Evolutionary conservation across 345 rosid genomes (phyloP), one percentile per base, ranked within the genome.

Genomic region (Eucalyptus polyanthemos): DNA sequence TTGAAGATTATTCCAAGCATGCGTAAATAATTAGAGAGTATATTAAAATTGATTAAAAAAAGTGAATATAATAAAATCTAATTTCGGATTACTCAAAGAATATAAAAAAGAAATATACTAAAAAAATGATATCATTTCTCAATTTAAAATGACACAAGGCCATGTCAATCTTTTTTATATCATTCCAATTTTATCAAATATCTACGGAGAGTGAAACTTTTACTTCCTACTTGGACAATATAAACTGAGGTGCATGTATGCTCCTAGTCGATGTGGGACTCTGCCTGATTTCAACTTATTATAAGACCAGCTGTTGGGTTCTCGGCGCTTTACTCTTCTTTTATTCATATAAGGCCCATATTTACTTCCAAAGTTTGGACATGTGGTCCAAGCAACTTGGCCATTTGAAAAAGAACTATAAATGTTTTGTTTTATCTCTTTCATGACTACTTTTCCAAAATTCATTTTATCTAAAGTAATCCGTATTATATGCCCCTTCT

Each of bases 201-300:
- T 69, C 8, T 72, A 12, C 14, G 0, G 0, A 6, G 1, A 50
- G 8, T 17, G 2, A 5, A 17, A 0, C 14, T 17, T 11, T 4
- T 0, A 1, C 1, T 0, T 10, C 8, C 2, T 4, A 4, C 25
- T 72, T 34, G 7, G 40, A 11, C 14, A 34, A 34, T 72, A 34
- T 37, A 72, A 17, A 72, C 25, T 5, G 4, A 72, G 45, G 12
- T 3, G 44, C 45, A 9, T 50, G 22, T 34, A 24, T 72, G 8
- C 21, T 19, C 9, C 1, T 4, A 5, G 45, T 72, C 8, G 3
- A 72, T 19, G 45, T 72, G 81, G 81, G 45, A 72, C 81, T 72
- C 8, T 34, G 11, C 8, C 8, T 16, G 6, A 21, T 19, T 9
- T 69, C 44, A 5, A 34, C 14, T 69, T 69, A 34, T 34, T 34